Conservation (phyloP, 345 rosid genomes). For the Euphorbia pulcherrima region DNA sequence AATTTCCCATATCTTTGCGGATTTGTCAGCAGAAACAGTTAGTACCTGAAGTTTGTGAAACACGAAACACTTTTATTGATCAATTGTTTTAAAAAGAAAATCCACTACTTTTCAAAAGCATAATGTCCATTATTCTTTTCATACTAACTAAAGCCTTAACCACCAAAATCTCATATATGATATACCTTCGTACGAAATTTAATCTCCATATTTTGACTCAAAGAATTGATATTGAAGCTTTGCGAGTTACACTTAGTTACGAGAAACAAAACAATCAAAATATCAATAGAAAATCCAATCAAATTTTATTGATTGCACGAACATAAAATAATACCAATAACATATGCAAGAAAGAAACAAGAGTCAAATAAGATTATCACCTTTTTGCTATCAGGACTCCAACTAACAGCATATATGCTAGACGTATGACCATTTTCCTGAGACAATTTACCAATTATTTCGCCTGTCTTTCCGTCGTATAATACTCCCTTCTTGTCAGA, state of each 20-base stretch:
- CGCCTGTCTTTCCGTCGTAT: conserved; percentile 77
- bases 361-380: conserved; percentile 26
- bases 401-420: conserved; percentile 79
- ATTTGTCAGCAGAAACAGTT: conserved; percentile 94
- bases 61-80: background rate
- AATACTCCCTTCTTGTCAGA: conserved; percentile 85
- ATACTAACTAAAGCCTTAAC: background rate
- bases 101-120: background rate
- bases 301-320: background rate
- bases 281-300: background rate
- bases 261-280: background rate
- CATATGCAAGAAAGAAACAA: background rate
- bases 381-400: conserved; percentile 93
- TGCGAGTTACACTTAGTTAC: background rate
- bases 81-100: background rate
- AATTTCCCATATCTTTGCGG: conserved; percentile 92
- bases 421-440: conserved; percentile 77
- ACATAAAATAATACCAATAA: background rate
- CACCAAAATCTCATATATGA: background rate
- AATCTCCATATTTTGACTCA: background rate
- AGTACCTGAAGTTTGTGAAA: conserved; percentile 45
- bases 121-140: background rate
- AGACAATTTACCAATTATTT: conserved; percentile 64
- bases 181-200: background rate
- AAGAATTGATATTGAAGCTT: background rate